Percentiles rank a stretch among this genome's conserved stretches.
phyloP scores from a whole-genome alignment of 1,139 yeast species.

The Nematodospora anomalae region DNA sequence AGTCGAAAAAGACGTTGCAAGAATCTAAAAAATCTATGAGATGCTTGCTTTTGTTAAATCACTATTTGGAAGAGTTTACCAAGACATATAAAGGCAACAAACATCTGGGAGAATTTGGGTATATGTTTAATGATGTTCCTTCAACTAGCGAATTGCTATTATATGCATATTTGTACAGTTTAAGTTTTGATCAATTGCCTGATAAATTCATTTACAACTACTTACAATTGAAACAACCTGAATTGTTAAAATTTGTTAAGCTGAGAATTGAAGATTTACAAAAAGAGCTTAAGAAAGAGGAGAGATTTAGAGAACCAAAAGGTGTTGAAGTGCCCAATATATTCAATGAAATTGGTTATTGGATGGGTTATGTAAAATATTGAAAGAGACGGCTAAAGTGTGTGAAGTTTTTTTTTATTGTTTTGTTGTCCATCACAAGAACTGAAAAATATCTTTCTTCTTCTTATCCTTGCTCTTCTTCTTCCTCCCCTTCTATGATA shows the following conservation, averaged over 20 bases:
- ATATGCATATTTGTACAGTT: slow-evolving; percentile 38
- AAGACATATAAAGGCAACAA: slow-evolving; percentile 10
- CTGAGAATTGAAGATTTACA: background rate
- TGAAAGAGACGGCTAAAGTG: background rate
- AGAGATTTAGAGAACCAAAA: slow-evolving; percentile 23
- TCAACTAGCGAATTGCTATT: slow-evolving; percentile 26
- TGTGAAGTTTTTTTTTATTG: no score
- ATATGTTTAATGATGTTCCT: slow-evolving; percentile 9
- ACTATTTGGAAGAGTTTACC: slow-evolving; percentile 29
- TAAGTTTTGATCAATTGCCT: slow-evolving; percentile 40
- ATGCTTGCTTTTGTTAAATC: slow-evolving; percentile 45
- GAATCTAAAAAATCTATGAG: slow-evolving; percentile 54
- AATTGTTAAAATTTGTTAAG: slow-evolving; percentile 12
- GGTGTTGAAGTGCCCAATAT: slow-evolving; percentile 36
- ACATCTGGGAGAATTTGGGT: slow-evolving; percentile 7
- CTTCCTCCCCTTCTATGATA: no score
- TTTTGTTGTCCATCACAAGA: no score
- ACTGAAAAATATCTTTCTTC: no score
- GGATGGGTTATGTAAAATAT: slow-evolving; percentile 2
- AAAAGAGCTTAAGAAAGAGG: background rate
- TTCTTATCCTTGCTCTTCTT: no score
- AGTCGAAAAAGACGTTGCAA: slow-evolving; percentile 41
- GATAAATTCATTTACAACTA: slow-evolving; percentile 42
- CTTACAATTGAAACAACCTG: slow-evolving; percentile 28
- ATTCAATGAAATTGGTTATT: slow-evolving; percentile 33